Base-by-base conservation (phyloP, 2,329 filamentous ascomycete species). In the Hysterium pulicare region DNA sequence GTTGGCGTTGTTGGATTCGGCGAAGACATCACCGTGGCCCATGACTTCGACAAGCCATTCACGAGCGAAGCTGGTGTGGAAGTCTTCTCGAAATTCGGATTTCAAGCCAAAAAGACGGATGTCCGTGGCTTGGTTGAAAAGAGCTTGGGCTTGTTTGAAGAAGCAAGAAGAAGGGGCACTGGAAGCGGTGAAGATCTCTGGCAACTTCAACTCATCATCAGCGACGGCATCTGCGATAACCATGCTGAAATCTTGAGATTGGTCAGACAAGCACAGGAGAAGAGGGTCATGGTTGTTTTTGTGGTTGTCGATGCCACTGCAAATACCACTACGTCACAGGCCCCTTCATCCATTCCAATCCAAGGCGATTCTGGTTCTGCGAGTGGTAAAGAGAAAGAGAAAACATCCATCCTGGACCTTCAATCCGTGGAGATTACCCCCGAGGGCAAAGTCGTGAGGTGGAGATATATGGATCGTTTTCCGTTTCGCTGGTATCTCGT, bases 401-500 rank as follows among this genome's bases (percentile, higher is more conserved):
- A 76, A 35, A 77, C 81, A 47, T 86, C 83, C 56, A 94, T 98
- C 47, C 70, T 97, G 58, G 90, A 96, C 63, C 76, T 97, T 57
- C 89, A 90, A 65, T 85, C 90, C 67, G 91, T 90, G 28, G 82
- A 82, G 61, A 96, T 97, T 61, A 79, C 85, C 50, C 79, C 78
- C 45, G 83, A 87, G 59, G 66, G 71, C 56, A 82, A 71, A 62
- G 80, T 96, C 42, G 84, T 85, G 57, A 90, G 94, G 66, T 86
- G 89, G 72, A 82, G 87, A 58, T 98, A 98, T 64, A 78, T 98
- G 55, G 94, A 98, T 66, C 86, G 83, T 6, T 98, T 98, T 68
- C 93, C 94, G 0, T 99, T 99, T 71, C 83, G 86, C 65, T 98
- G 96, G 72, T 99, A 97, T 65, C 72, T 98, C 42, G 88, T 98